phyloP scores from a whole-genome alignment of 2,329 filamentous ascomycete genomes.

The Lomentospora prolificans region DNA sequence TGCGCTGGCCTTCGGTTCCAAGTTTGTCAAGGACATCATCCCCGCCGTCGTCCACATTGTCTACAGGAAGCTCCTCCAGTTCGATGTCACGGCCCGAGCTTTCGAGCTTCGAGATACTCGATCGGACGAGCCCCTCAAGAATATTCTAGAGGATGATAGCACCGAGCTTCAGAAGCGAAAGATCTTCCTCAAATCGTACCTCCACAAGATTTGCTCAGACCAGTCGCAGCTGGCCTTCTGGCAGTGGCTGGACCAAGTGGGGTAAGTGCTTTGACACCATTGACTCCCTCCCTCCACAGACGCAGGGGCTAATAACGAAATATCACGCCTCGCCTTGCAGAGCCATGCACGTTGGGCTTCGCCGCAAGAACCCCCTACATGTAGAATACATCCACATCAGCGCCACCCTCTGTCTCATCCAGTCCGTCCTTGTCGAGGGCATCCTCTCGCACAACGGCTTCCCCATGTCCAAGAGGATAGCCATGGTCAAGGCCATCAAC shows the following conservation, averaged over 20 bases:
- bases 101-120: conserved; percentile 56
- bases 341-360: conserved; percentile 72
- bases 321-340: conserved; percentile 20
- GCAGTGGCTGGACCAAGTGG: conserved; percentile 77
- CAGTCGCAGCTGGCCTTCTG: conserved; percentile 69
- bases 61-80: conserved; percentile 70
- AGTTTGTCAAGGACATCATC: conserved; percentile 75
- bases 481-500: conserved; percentile 63
- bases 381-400: conserved; percentile 76
- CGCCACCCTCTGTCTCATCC: conserved; percentile 61
- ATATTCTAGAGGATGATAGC: conserved; percentile 53
- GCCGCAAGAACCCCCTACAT: conserved; percentile 63
- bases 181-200: conserved; percentile 67
- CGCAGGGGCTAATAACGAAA: conserved; percentile 1
- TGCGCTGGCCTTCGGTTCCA: conserved; percentile 56
- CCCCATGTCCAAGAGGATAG: conserved; percentile 57
- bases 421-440: conserved; percentile 68
- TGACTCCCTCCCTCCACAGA: neutral
- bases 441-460: conserved; percentile 63
- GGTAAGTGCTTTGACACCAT: conserved; percentile 31
- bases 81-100: conserved; percentile 73
- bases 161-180: conserved; percentile 70
- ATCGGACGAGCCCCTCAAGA: conserved; percentile 58
- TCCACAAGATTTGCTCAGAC: conserved; percentile 65
- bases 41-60: conserved; percentile 77